Evolutionary conservation across 208 protist species (phyloP), one percentile per base, ranked within the genome.

Genomic region (Trypanosomatidae sp.): DNA sequence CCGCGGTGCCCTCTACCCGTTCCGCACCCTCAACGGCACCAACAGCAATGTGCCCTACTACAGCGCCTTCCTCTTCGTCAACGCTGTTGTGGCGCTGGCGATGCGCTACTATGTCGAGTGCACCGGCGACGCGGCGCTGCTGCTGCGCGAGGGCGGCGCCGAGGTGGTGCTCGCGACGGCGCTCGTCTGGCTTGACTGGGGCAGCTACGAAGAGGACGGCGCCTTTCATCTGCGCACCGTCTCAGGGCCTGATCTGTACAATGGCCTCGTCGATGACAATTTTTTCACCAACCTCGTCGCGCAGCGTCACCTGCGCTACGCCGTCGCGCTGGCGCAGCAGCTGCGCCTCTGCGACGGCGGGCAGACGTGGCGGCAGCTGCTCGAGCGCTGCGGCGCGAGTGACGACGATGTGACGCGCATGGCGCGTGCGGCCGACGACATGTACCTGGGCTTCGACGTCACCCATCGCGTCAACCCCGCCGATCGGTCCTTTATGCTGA

Each of bases 241-340:
- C 13, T 74, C 78, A 0, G 81, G 88, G 5, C 78, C 81, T 22
- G 88, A 95, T 52, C 69, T 76, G 41, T 92, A 92, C 67, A 88
- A 66, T 43, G 77, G 72, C 32, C 43, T 89, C 6, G 66, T 73
- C n/a, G 68, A 92, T 67, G 80, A 95, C 68, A 88, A 91, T 62
- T 81, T 87, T 48, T 95, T 92, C 58, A 95, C 88, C 26, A 95
- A 95, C 53, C 20, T 92, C 21, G 84, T 95, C 74, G 88, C 78
- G 11, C 68, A 87, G 61, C 56, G 77, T 38, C 82, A 91, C 43
- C 49, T 95, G 66, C 60, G 75, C 41, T 95, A 77, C 72, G 77
- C 75, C 3, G 65, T 88, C 21, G 55, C 86, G 55, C 22, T 91
- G 20, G 79, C 71, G 6, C 47, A 42, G 6, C 56, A 53, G 40